These are phyloP conservation scores for Candida michaelii DNA, from an alignment of 805 yeast genomes.

Conservation along the genomic window DNA sequence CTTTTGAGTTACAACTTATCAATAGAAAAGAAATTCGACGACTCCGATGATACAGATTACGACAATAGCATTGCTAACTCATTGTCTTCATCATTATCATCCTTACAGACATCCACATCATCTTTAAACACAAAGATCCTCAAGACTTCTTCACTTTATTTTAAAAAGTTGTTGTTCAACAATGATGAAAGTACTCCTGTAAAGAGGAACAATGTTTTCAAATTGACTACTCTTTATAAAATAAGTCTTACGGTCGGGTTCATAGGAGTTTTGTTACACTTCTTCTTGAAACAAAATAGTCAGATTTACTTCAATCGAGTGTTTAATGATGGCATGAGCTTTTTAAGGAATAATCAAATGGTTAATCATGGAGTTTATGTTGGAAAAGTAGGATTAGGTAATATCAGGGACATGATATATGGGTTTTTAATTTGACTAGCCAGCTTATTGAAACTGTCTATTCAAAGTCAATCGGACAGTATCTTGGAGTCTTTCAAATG, in stretches of 20 bases:
- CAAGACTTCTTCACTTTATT: slow-evolving; percentile 28
- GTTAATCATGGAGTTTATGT: slow-evolving; percentile 11
- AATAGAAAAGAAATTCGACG: slow-evolving; percentile 22
- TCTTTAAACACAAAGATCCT: slow-evolving; percentile 26
- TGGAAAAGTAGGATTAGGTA: slow-evolving; percentile 37
- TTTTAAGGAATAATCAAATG: slow-evolving; percentile 2
- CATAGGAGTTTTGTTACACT: slow-evolving; percentile 38
- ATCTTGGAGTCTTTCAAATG: no score
- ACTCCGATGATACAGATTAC: slow-evolving; percentile 22
- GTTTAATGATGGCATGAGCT: slow-evolving; percentile 7
- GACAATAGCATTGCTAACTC: slow-evolving; percentile 9
- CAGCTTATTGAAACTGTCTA: no score
- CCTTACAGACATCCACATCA: slow-evolving; percentile 28
- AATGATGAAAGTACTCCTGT: slow-evolving; percentile 13
- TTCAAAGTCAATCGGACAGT: no score
- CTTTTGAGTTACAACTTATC: slow-evolving; percentile 27
- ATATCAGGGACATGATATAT: slow-evolving; percentile 28
- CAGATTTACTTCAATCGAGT: slow-evolving; percentile 7
- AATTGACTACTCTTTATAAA: slow-evolving; percentile 25
- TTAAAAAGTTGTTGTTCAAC: slow-evolving; percentile 27
- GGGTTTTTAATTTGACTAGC: slow-evolving; percentile 15
- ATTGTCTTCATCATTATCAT: slow-evolving; percentile 36
- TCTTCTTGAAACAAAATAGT: slow-evolving; percentile 26
- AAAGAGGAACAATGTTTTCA: slow-evolving; percentile 14
- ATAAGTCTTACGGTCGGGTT: slow-evolving; percentile 40